Evolutionary conservation across 768 basidiomycete genomes (phyloP), one percentile per base, ranked within the genome.

Genomic region (Clitopilus passeckerianus): DNA sequence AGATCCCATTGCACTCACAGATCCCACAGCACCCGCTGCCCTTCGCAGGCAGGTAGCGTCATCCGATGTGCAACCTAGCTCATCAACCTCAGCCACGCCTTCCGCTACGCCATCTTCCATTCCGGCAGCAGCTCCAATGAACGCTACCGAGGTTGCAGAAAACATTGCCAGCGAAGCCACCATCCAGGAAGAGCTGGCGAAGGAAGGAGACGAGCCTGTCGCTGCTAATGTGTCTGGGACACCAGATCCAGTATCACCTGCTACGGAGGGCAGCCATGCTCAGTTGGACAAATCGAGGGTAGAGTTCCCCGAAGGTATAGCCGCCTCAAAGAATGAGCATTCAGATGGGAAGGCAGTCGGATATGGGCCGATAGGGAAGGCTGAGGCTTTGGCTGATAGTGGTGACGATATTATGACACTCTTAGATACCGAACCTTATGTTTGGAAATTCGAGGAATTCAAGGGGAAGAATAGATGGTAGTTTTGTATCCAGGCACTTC

Each of bases 401-500:
- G 46, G 22, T 3, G 22, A 20, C 20, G 22, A 50, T 50, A 18
- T 50, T 5, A 60, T 63, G 60, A 70, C 71, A n/a, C 65, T 71
- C 23, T 66, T 70, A 23, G 67, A 66, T 30, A 75, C 74, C 16
- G 74, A 68, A 34, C 76, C 72, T 7, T 77, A 77, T 61, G 63
- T 67, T 60, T 77, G 74, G 74, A 71, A 66, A 64, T 79, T 79
- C 68, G 70, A 60, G 23, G 58, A 18, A 23, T 55, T 54, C 27
- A 30, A 30, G 10, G 60, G 37, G 63, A 64, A 50, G 54, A 59
- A 54, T 63, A 61, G 59, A 57, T 59, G 34, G 24, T 34, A 52
- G 27, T 15, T 52, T 37, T 24, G 27, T 44, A 60, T 44, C 10
- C 20, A 30, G 27, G 3, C 7, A 7, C 7, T 4, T 7, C 27